Evolutionary conservation across 2,329 filamentous ascomycete species (phyloP), one percentile per base, ranked within the genome.

Genomic region (Calonectria fujianensis): DNA sequence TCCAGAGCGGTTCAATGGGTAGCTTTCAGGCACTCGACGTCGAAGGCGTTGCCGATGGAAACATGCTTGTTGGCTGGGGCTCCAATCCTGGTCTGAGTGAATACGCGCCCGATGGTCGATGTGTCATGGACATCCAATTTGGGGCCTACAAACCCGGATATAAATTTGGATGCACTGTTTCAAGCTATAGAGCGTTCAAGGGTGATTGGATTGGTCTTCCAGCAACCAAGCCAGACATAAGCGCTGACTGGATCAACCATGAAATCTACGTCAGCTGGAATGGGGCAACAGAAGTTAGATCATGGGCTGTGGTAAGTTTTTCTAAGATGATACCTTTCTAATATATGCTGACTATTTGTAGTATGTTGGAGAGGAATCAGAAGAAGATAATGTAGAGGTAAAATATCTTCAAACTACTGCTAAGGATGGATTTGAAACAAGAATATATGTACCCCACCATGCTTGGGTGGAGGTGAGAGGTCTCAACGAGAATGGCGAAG

Each of bases 51-150:
- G 24, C 31, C 13, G 37, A 64, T 27, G 70, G 64, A 18, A 69
- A 73, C 18, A 27, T 68, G 1, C 41, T 73, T 27, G 70, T 68
- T 9, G 70, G 64, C 32, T 73, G 70, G 70, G 70, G 70, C 18
- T 73, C 70, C 13, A 73, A 73, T 11, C 70, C 70, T 31, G 70
- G 64, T 8, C 41, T 73, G 24, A 69, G 64, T 16, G 64, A 73
- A 32, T 73, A 69, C 32, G 41, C 70, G 6, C 32, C 32, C 29
- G 70, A 73, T 20, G 64, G 70, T 13, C 32, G 29, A n/a, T 73
- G 70, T 27, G 54, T 73, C 10, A 73, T 73, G 70, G 70, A 73
- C 31, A 69, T 73, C 11, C 64, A 69, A 20, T 73, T 73, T 41
- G 70, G 70, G 18, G 64, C 70, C 1, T 73, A 37, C 27, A 32